Evolutionary conservation across 345 rosid genomes (phyloP).

Genomic region (Gossypium herbaceum): DNA sequence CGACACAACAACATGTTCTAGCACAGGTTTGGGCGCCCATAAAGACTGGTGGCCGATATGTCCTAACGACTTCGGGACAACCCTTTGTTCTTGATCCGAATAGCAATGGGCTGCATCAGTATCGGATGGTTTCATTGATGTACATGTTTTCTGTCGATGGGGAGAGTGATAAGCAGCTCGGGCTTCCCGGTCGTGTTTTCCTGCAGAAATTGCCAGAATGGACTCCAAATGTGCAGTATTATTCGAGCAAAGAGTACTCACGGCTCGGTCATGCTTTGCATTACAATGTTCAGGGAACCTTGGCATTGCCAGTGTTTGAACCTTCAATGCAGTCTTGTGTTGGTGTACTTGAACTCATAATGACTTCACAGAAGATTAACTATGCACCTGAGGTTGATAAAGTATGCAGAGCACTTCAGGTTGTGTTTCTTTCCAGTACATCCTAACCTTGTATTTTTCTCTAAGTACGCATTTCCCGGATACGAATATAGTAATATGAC

Average conservation of each 20-base stretch:
- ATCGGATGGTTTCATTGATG: conserved; percentile 76
- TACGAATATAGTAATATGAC: not conserved
- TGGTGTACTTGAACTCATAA: conserved; percentile 83
- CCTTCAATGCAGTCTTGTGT: conserved; percentile 74
- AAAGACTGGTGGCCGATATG: conserved; percentile 45
- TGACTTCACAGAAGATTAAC: conserved; percentile 81
- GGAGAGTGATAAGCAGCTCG: conserved; percentile 65
- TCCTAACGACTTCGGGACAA: conserved; percentile 83
- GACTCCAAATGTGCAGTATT: conserved; percentile 94
- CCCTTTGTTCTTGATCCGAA: conserved; percentile 81
- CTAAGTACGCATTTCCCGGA: not conserved
- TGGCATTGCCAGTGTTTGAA: conserved; percentile 94
- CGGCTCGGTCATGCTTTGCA: conserved; percentile 73
- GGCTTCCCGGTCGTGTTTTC: conserved; percentile 98
- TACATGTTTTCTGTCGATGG: conserved; percentile 75
- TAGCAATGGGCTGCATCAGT: conserved; percentile 71
- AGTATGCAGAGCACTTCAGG: conserved; percentile 99
- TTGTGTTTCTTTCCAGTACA: conserved; percentile 32
- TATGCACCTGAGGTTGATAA: conserved; percentile 93
- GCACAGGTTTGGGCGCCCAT: conserved; percentile 97
- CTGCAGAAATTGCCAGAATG: conserved; percentile 76
- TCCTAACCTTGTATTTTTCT: not conserved
- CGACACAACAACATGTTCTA: conserved; percentile 74
- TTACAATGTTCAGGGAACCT: conserved; percentile 71
- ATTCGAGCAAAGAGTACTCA: conserved; percentile 68